phyloP scores from a whole-genome alignment of 2,329 filamentous ascomycete species.

The Ceratocystis huliohia region DNA sequence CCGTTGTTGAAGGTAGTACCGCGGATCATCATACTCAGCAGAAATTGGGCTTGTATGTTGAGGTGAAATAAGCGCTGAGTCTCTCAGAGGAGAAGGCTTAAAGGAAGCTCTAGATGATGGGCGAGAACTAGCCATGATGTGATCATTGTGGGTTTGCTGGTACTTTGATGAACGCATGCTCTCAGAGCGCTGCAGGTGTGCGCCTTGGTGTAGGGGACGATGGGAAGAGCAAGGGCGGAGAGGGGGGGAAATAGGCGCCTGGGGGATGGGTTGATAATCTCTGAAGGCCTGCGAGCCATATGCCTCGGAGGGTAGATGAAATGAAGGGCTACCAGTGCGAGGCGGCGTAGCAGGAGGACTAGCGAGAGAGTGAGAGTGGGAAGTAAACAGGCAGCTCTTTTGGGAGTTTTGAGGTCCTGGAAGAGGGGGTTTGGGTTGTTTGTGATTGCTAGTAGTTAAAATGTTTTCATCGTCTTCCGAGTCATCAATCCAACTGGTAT shows the following conservation, averaged over 20 bases:
- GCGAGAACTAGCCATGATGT: neutral
- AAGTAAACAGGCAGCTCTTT: conserved; percentile 3
- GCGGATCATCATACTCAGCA: neutral
- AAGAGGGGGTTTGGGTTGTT: neutral
- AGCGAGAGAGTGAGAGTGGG: conserved; percentile 10
- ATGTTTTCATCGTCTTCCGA: conserved; percentile 29
- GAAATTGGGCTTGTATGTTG: neutral
- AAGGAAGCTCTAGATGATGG: neutral
- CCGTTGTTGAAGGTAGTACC: neutral
- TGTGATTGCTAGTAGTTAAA: conserved; percentile 7
- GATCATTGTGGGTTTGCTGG: neutral
- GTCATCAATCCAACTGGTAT: conserved; percentile 31
- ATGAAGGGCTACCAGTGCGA: conserved; percentile 10
- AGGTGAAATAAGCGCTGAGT: neutral
- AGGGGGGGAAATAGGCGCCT: conserved; percentile 16
- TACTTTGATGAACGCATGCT: neutral
- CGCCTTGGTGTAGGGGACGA: neutral
- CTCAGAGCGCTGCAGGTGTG: neutral
- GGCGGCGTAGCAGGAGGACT: conserved; percentile 17
- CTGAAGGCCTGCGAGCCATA: neutral
- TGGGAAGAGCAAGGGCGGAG: conserved; percentile 2
- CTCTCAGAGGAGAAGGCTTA: neutral
- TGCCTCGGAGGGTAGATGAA: neutral
- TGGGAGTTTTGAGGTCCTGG: neutral
- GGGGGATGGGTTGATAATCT: conserved; percentile 7